Conservation (phyloP, 768 basidiomycete genomes). For the Suillus subalutaceus region DNA sequence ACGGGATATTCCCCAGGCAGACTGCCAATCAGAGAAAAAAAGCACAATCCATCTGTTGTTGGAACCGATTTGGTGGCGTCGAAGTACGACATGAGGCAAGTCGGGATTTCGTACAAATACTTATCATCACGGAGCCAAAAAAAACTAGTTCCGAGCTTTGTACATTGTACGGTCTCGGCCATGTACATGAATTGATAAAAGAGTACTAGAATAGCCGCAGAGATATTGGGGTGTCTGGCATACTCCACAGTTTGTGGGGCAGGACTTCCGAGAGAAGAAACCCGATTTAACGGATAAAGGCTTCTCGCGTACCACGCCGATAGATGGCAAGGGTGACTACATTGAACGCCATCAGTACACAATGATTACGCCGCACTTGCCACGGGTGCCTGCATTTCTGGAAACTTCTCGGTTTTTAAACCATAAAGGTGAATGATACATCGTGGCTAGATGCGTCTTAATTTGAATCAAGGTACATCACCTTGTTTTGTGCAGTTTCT, state of each 20-base stretch:
- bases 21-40: background rate
- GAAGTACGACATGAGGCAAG: constrained; percentile 1
- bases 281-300: background rate
- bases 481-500: background rate
- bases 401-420: background rate
- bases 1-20: background rate
- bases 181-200: background rate
- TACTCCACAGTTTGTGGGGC: background rate
- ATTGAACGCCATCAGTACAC: background rate
- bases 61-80: background rate
- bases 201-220: background rate
- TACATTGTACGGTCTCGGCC: background rate
- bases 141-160: constrained; percentile 1
- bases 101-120: constrained; percentile 10
- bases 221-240: background rate
- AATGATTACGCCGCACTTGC: constrained; percentile 6
- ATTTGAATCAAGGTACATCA: background rate
- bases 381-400: background rate
- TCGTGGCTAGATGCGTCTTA: constrained; percentile 1
- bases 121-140: constrained; percentile 6
- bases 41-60: constrained; percentile 1
- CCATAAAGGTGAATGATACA: background rate
- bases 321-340: background rate
- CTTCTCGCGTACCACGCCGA: background rate
- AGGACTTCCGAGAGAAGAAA: background rate